These are phyloP conservation scores for Gossypium australe DNA, from an alignment of 345 rosid genomes.

Conservation along the genomic window DNA sequence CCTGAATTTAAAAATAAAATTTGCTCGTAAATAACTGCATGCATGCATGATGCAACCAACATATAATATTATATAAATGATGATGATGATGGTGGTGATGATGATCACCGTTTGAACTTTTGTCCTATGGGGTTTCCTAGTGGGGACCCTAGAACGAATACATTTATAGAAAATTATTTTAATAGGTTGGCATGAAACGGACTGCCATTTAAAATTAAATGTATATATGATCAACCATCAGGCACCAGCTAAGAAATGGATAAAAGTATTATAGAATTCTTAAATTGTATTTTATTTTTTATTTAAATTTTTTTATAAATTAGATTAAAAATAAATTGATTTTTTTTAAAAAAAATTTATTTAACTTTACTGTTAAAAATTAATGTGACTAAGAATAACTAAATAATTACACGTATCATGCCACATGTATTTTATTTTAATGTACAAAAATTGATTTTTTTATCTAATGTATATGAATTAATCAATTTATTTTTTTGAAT, in stretches of 20 bases:
- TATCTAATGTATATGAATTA: too few relatives aligned
- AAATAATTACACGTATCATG: too few relatives aligned
- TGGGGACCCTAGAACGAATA: not conserved
- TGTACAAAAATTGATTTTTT: too few relatives aligned
- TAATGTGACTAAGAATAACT: rapidly evolving
- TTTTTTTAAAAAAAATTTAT: rapidly evolving
- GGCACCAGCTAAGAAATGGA: not conserved
- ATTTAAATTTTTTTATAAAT: too few relatives aligned
- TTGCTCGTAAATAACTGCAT: conserved; percentile 11
- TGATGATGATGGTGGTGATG: not conserved
- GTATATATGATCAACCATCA: not conserved
- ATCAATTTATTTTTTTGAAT: too few relatives aligned
- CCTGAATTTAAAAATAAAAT: conserved; percentile 33
- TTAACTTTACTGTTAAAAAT: too few relatives aligned
- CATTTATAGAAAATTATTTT: not conserved
- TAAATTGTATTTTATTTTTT: too few relatives aligned
- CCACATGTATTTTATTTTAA: rapidly evolving
- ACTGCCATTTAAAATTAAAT: not conserved
- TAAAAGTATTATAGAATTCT: rapidly evolving
- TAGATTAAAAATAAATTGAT: too few relatives aligned
- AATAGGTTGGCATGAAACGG: not conserved
- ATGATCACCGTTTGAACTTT: not conserved
- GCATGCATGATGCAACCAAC: conserved; percentile 11
- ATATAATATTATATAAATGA: too few relatives aligned
- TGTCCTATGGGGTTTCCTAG: conserved; percentile 3